These are phyloP conservation scores for Auricularia heimuer DNA, from an alignment of 768 basidiomycete genomes.

Conservation along the genomic window DNA sequence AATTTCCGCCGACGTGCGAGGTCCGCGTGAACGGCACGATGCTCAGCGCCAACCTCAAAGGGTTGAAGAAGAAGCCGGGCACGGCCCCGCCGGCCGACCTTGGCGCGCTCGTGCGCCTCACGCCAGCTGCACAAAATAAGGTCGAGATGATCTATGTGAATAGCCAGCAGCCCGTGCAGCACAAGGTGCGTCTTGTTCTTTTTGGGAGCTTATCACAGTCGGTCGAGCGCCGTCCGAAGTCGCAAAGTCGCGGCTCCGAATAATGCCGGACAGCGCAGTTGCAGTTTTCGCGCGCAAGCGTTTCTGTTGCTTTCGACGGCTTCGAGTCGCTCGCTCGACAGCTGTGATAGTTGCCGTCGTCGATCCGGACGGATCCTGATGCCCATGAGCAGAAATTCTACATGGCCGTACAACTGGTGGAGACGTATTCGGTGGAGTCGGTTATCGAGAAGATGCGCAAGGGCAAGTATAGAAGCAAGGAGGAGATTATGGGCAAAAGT, in stretches of 20 bases:
- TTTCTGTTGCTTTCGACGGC: too few species aligned
- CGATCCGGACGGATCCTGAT: not conserved
- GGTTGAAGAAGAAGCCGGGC: constrained; percentile 90
- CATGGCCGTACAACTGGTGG: constrained; percentile 75
- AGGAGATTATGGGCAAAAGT: constrained; percentile 64
- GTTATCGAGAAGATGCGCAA: constrained; percentile 62
- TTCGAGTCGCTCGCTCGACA: too few species aligned
- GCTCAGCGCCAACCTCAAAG: constrained; percentile 71
- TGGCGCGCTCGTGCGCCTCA: constrained; percentile 31
- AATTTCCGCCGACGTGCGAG: constrained; percentile 89
- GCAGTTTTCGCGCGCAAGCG: too few species aligned
- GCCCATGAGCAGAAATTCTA: constrained; percentile 61
- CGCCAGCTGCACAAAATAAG: constrained; percentile 45
- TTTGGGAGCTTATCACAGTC: not conserved
- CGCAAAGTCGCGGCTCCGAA: too few species aligned
- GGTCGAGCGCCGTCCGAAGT: too few species aligned
- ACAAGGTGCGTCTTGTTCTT: constrained; percentile 44
- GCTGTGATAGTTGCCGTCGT: too few species aligned
- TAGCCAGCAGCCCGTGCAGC: constrained; percentile 63
- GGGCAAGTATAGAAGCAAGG: constrained; percentile 51
- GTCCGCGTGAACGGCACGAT: constrained; percentile 70
- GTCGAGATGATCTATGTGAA: constrained; percentile 89
- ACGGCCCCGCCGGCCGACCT: constrained; percentile 86
- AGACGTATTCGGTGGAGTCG: constrained; percentile 58
- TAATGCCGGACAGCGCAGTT: too few species aligned